Conservation (phyloP, 1,284 basidiomycete species). For the Pseudozyma tsukubaensis region DNA sequence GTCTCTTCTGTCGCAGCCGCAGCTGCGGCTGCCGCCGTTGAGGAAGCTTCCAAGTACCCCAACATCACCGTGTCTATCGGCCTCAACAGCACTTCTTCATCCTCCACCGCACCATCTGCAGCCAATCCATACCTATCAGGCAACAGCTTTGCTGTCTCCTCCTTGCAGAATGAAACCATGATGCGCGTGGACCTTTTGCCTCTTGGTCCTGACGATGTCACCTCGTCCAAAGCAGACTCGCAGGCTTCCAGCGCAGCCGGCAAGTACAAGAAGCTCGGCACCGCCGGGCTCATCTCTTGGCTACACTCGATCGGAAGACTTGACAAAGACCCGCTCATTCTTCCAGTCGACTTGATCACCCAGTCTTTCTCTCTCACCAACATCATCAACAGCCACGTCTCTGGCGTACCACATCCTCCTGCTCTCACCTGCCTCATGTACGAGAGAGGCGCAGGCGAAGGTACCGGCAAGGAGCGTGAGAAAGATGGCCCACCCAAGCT, state of each 20-base stretch:
- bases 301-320: conserved; percentile 62
- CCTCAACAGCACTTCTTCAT: conserved; percentile 33
- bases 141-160: conserved; percentile 35
- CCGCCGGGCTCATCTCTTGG: conserved; percentile 66
- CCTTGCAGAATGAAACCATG: conserved; percentile 39
- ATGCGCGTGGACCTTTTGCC: conserved; percentile 63
- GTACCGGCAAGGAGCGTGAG: conserved; percentile 64
- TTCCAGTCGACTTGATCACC: conserved; percentile 64
- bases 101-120: conserved; percentile 19
- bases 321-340: conserved; percentile 64
- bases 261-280: conserved; percentile 57
- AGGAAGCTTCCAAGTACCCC: conserved; percentile 40
- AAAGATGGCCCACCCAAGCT: conserved; percentile 64
- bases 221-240: conserved; percentile 16
- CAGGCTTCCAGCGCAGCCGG: conserved; percentile 20
- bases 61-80: conserved; percentile 57
- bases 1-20: conserved; percentile 33
- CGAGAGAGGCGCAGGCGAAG: conserved; percentile 63
- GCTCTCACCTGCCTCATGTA: conserved; percentile 60
- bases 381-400: conserved; percentile 56
- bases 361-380: conserved; percentile 57
- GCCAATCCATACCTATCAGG: conserved; percentile 33
- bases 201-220: conserved; percentile 54
- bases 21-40: conserved; percentile 38
- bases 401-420: conserved; percentile 45